A percentile compares a stretch with the other conserved stretches of the same genome.
These are phyloP conservation scores for Scedosporium minutisporum DNA, from an alignment of 2,329 filamentous ascomycete genomes.

Conservation along the genomic window DNA sequence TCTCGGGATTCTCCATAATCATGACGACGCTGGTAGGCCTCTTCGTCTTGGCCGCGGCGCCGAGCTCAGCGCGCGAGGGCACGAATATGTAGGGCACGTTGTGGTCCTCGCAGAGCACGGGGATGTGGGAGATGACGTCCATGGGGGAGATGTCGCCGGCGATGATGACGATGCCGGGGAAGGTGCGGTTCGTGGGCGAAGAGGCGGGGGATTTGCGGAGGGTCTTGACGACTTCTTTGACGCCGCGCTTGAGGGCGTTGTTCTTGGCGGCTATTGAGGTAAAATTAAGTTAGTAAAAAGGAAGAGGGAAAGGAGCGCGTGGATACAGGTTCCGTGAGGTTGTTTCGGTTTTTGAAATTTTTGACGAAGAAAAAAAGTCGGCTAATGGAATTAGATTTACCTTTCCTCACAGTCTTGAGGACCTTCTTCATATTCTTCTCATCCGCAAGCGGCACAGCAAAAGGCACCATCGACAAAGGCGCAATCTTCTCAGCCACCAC, in stretches of 20 bases:
- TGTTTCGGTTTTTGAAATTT: neutral
- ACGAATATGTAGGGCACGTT: slow-evolving; percentile 96
- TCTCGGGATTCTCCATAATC: slow-evolving; percentile 53
- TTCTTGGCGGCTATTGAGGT: slow-evolving; percentile 68
- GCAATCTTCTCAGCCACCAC: slow-evolving; percentile 26
- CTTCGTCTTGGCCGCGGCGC: slow-evolving; percentile 89
- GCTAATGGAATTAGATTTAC: slow-evolving; percentile 25
- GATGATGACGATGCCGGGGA: slow-evolving; percentile 75
- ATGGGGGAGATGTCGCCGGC: slow-evolving; percentile 96
- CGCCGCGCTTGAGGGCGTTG: slow-evolving; percentile 92
- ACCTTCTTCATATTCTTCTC: slow-evolving; percentile 64
- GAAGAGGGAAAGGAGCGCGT: neutral
- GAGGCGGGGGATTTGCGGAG: slow-evolving; percentile 80
- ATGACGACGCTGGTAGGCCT: slow-evolving; percentile 94
- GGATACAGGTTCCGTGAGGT: too few species aligned
- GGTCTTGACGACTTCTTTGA: slow-evolving; percentile 98
- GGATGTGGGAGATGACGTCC: slow-evolving; percentile 97
- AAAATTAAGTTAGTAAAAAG: slow-evolving; percentile 10
- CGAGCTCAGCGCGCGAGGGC: slow-evolving; percentile 82
- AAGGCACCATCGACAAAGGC: slow-evolving; percentile 61
- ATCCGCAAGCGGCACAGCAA: slow-evolving; percentile 71
- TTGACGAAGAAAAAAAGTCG: slow-evolving; percentile 2
- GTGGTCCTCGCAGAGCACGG: slow-evolving; percentile 96
- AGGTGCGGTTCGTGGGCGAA: slow-evolving; percentile 51
- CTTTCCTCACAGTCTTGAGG: slow-evolving; percentile 46